These are phyloP conservation scores for Gigaspora rosea DNA, from an alignment of 192 early-diverging fungal species.

Conservation along the genomic window DNA sequence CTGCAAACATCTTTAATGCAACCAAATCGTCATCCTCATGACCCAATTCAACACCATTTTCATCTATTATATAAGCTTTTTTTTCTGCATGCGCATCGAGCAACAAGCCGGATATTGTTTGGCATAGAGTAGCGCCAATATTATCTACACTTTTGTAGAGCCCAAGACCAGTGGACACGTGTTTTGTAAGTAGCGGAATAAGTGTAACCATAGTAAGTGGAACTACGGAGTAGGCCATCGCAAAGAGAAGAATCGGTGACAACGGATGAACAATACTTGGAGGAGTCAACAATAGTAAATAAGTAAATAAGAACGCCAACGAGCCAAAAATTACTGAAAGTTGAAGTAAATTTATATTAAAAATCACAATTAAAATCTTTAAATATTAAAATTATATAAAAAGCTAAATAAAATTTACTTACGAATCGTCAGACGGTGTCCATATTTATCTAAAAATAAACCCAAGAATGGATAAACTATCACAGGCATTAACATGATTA, in stretches of 20 bases:
- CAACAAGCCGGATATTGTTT: constrained; percentile 44
- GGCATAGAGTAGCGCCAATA: constrained; percentile 47
- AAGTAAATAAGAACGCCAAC: not conserved
- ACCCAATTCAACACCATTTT: constrained; percentile 15
- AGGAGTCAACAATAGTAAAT: constrained; percentile 11
- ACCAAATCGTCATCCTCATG: constrained; percentile 29
- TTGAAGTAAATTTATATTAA: not conserved
- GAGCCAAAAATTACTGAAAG: constrained; percentile 15
- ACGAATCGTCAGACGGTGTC: constrained; percentile 58
- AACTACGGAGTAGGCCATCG: constrained; percentile 37
- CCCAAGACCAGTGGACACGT: constrained; percentile 48
- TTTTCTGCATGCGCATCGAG: constrained; percentile 34
- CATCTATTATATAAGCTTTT: constrained; percentile 1
- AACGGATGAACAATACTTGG: constrained; percentile 40
- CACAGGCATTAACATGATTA: constrained; percentile 69
- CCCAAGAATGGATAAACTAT: constrained; percentile 73
- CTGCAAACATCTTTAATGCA: constrained; percentile 20
- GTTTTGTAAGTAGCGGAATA: constrained; percentile 45
- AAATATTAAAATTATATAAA: constrained; percentile 12
- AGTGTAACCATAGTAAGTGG: constrained; percentile 46
- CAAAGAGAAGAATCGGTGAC: constrained; percentile 46
- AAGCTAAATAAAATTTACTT: constrained; percentile 13
- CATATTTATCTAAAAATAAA: constrained; percentile 65
- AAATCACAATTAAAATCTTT: not conserved
- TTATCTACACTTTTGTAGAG: constrained; percentile 45